Percentiles rank a stretch among this genome's conserved stretches.
phyloP scores from a whole-genome alignment of 345 rosid genomes.

The Salix purpurea region DNA sequence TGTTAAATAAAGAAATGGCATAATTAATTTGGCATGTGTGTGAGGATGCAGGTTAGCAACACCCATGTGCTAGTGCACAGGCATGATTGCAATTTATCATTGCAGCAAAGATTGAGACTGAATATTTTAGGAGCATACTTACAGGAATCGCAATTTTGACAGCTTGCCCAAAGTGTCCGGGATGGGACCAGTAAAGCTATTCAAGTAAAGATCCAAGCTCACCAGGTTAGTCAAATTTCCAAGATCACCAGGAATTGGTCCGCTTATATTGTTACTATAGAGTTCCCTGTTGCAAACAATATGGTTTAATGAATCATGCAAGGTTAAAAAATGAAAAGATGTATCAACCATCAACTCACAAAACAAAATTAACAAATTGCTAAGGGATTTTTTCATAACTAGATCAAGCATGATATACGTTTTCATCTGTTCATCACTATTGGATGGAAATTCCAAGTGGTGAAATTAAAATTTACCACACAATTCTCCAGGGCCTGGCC shows the following conservation, averaged over 20 bases:
- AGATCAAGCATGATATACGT: neutral
- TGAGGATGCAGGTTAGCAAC: neutral
- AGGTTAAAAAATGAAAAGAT: neutral
- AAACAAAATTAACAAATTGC: neutral
- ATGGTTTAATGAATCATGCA: slow-evolving; percentile 3
- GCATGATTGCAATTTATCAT: neutral
- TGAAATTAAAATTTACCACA: neutral
- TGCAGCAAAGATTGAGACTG: neutral
- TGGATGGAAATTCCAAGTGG: neutral
- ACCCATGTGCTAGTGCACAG: neutral
- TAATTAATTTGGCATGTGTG: neutral
- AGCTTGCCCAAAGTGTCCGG: slow-evolving; percentile 83
- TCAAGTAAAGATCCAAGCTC: slow-evolving; percentile 98
- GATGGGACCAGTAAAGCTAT: slow-evolving; percentile 82
- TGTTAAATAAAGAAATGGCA: neutral
- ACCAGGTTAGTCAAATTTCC: slow-evolving; percentile 93
- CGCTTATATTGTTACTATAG: slow-evolving; percentile 87
- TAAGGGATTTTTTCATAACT: neutral
- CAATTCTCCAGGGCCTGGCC: neutral
- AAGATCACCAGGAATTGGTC: slow-evolving; percentile 86
- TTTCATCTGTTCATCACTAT: neutral
- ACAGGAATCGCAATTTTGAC: slow-evolving; percentile 91
- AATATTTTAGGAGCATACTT: slow-evolving; percentile 28
- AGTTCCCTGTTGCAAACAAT: slow-evolving; percentile 66
- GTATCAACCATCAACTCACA: neutral